Evolutionary conservation across 805 yeast genomes (phyloP).

Genomic region (Saccharomycopsis capsularis): DNA sequence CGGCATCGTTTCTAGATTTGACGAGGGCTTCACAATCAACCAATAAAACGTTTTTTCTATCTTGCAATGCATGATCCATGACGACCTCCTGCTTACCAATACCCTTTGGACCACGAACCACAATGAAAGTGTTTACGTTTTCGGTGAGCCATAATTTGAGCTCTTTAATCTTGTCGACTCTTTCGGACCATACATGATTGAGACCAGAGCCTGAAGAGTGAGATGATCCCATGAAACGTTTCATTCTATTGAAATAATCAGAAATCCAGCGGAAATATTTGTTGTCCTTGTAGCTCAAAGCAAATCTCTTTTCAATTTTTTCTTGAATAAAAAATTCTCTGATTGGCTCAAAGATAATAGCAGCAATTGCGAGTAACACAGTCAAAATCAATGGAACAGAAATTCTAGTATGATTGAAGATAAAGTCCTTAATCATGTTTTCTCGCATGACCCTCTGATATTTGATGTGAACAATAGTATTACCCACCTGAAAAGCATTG

Average conservation of each 20-base stretch:
- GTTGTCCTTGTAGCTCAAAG: constrained; percentile 38
- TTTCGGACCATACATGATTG: constrained; percentile 58
- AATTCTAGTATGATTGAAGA: constrained; percentile 72
- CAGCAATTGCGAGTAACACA: constrained; percentile 71
- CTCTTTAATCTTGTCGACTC: constrained; percentile 60
- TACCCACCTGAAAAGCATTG: constrained; percentile 64
- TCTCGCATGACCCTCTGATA: constrained; percentile 53
- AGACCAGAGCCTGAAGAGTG: constrained; percentile 21
- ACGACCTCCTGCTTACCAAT: constrained; percentile 87
- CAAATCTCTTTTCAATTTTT: constrained; percentile 57
- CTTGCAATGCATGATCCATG: constrained; percentile 54
- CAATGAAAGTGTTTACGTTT: constrained; percentile 82
- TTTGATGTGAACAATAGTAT: constrained; percentile 65
- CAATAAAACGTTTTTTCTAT: constrained; percentile 54
- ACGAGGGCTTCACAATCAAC: constrained; percentile 74
- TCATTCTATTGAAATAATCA: constrained; percentile 28
- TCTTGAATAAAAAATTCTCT: constrained; percentile 71
- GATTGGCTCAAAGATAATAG: constrained; percentile 86
- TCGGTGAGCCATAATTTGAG: constrained; percentile 76
- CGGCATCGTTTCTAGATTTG: constrained; percentile 68
- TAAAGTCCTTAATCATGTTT: constrained; percentile 47
- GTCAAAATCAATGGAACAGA: constrained; percentile 78
- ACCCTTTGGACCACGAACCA: constrained; percentile 89
- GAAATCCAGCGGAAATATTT: constrained; percentile 32
- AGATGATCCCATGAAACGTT: constrained; percentile 30